Base-by-base conservation (phyloP, 2,329 filamentous ascomycete species). In the Eutypella sp. region DNA sequence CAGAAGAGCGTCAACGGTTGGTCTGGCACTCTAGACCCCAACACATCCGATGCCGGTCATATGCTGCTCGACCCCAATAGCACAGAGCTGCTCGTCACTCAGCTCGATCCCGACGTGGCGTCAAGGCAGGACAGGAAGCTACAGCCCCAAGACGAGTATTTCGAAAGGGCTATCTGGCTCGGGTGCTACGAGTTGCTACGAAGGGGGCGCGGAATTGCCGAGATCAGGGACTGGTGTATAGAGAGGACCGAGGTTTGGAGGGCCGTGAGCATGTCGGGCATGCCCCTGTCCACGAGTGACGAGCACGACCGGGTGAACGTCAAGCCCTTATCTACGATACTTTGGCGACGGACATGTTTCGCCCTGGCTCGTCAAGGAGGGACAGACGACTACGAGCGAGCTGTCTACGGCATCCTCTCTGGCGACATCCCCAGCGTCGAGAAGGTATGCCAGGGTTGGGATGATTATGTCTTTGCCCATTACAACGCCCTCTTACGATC, bases 151-250 rank as follows among this genome's bases (percentile, higher is more conserved):
- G 93, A 99, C 61, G 83, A 89, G 53, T 91, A 84, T 58, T 93
- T 92, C 51, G 93, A 99, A 69, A 81, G 85, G 44, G 87, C 90
- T 3, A 87, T 95, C 40, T 97, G 93, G 91, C 77, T 91, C 49
- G 86, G 88, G n/a, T 93, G 89, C 67, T 97, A 90, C 72, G 89
- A 96, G 64, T 87, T 96, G 73, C 74, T 99, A 43, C 83, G 92
- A 41, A 82, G 90, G 39, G 93, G 93, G n/a, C 84, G 82, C 54
- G 81, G 76, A 50, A 81, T 87, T 68, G 68, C 78, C 8, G 79
- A 86, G 31, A 87, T 97, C 51, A 80, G 82, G 45, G 86, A 91
- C 41, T 96, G 90, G 89, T 95, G 90, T 58, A 73, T 85, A 40
- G 87, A 92, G 57, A 80, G 87, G 48, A 88, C 89, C 9, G 91